These are phyloP conservation scores for Hanseniaspora gamundiae DNA, from an alignment of 1,139 yeast species.

Conservation along the genomic window DNA sequence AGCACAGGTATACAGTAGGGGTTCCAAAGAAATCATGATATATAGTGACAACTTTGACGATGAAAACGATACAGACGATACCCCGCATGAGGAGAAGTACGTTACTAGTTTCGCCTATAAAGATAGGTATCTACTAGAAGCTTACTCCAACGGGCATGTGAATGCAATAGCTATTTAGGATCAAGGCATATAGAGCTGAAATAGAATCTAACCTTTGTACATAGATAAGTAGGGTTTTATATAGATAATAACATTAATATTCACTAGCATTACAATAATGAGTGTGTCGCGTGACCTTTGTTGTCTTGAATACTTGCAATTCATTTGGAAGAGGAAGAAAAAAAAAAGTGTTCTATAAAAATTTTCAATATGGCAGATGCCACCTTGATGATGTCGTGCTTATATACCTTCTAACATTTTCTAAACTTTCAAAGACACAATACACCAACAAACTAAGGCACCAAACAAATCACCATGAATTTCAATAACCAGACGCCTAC, in stretches of 20 bases:
- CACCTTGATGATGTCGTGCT: no score
- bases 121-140: conserved; percentile 54
- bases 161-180: conserved; percentile 48
- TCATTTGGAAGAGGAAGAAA: no score
- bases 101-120: conserved; percentile 37
- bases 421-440: no score
- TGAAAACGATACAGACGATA: conserved; percentile 1
- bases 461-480: conserved; percentile 41
- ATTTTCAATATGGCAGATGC: no score
- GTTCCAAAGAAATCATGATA: conserved; percentile 16
- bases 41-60: conserved; percentile 13
- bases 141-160: conserved; percentile 43
- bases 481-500: conserved; percentile 92
- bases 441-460: no score
- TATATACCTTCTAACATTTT: no score
- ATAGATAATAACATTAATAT: no score
- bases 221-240: conserved; percentile 9
- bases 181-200: conserved; percentile 31
- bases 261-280: no score
- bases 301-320: no score
- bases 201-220: conserved; percentile 17
- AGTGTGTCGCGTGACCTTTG: no score
- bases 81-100: conserved; percentile 8
- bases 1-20: conserved; percentile 45
- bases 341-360: no score